These are phyloP conservation scores for Vigna hirtella DNA, from an alignment of 306 rosid genomes.

Conservation along the genomic window DNA sequence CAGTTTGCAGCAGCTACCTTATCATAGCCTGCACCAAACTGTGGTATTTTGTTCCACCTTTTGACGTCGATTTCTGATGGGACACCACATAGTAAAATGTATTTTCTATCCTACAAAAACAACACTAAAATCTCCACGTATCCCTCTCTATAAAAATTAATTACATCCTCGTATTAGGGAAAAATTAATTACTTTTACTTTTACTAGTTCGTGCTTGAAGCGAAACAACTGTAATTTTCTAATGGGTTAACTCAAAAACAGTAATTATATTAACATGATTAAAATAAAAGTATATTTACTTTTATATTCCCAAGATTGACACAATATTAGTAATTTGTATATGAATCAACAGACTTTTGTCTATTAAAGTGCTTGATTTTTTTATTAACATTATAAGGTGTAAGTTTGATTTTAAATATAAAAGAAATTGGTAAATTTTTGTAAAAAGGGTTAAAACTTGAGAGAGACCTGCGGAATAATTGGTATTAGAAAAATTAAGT, in stretches of 20 bases:
- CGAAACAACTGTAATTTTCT: no score
- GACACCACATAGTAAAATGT: background rate
- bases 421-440: background rate
- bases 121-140: background rate
- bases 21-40: constrained; percentile 30
- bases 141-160: no score
- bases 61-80: constrained; percentile 14
- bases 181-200: no score
- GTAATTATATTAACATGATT: no score
- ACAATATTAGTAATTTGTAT: no score
- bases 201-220: no score
- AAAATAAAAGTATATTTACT: no score
- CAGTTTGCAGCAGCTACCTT: constrained; percentile 32
- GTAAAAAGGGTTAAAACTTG: background rate
- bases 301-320: no score
- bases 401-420: background rate
- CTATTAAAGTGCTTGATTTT: no score
- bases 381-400: no score
- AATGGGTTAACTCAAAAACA: no score
- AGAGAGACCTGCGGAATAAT: background rate
- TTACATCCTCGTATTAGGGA: background rate
- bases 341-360: no score
- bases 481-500: background rate
- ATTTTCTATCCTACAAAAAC: background rate
- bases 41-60: constrained; percentile 39